These are phyloP conservation scores for Candolleomyces eurysporus DNA, from an alignment of 768 basidiomycete genomes.

Conservation along the genomic window DNA sequence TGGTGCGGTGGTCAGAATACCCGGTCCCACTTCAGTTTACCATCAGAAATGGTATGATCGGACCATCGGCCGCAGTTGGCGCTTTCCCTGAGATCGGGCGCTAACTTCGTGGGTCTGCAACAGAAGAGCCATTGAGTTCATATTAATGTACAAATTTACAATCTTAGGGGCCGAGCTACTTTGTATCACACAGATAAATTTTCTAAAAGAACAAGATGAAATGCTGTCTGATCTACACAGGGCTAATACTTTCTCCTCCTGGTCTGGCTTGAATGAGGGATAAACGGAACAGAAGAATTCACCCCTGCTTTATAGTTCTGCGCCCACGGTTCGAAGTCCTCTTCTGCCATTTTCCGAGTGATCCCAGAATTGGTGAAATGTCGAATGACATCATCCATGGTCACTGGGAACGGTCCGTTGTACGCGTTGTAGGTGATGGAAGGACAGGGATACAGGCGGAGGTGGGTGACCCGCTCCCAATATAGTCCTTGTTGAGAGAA, in stretches of 20 bases:
- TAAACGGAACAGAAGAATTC: not conserved
- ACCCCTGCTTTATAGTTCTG: slow-evolving; percentile 15
- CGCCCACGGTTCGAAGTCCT: slow-evolving; percentile 22
- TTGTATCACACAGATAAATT: not conserved
- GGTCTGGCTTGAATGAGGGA: not conserved
- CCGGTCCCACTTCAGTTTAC: too few species aligned
- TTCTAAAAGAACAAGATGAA: not conserved
- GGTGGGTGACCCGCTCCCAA: slow-evolving; percentile 32
- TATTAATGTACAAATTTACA: too few species aligned
- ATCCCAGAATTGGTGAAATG: slow-evolving; percentile 44
- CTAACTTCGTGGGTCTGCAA: too few species aligned
- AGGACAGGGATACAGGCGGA: slow-evolving; percentile 32
- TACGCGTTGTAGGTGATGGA: slow-evolving; percentile 29
- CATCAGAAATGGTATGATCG: too few species aligned
- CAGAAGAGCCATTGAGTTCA: too few species aligned
- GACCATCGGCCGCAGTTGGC: too few species aligned
- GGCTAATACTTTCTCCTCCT: not conserved
- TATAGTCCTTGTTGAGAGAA: slow-evolving; percentile 42
- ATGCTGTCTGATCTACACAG: not conserved
- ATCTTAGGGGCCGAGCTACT: too few species aligned
- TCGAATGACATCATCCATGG: slow-evolving; percentile 31
- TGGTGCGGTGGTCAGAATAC: too few species aligned
- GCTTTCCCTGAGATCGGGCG: too few species aligned
- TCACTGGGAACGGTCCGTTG: slow-evolving; percentile 26
- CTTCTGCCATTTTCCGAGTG: slow-evolving; percentile 24